Percentiles rank a stretch among this genome's conserved stretches.
Evolutionary conservation across 2,329 filamentous ascomycete genomes (phyloP).

Genomic region (Pseudopyricularia javanii): DNA sequence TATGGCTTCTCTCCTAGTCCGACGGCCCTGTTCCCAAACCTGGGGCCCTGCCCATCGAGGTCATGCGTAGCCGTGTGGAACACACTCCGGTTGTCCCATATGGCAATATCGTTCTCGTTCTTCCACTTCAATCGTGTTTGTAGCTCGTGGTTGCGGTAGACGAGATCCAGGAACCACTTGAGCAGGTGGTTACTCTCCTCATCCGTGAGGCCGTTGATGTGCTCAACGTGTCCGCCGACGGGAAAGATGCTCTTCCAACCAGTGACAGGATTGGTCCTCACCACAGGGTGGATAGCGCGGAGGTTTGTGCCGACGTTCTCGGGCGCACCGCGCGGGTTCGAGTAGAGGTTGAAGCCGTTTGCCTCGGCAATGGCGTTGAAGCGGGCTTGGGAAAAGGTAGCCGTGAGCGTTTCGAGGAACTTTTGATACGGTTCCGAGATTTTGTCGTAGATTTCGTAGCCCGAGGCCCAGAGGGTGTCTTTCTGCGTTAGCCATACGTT

Average conservation of each 20-base stretch:
- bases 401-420: slow-evolving; percentile 47
- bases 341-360: slow-evolving; percentile 32
- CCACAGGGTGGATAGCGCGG: slow-evolving; percentile 37
- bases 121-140: slow-evolving; percentile 35
- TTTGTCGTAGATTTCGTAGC: slow-evolving; percentile 55
- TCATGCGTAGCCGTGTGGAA: slow-evolving; percentile 43
- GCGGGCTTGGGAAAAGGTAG: slow-evolving; percentile 35
- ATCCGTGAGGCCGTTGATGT: slow-evolving; percentile 36
- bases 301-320: slow-evolving; percentile 35
- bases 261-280: slow-evolving; percentile 45
- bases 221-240: slow-evolving; percentile 34
- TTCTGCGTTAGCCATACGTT: neutral
- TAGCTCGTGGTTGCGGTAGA: slow-evolving; percentile 43
- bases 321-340: slow-evolving; percentile 31
- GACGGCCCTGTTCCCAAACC: slow-evolving; percentile 35
- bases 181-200: slow-evolving; percentile 35
- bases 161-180: slow-evolving; percentile 35
- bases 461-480: slow-evolving; percentile 56
- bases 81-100: slow-evolving; percentile 46
- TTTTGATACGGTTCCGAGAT: slow-evolving; percentile 41
- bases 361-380: slow-evolving; percentile 34
- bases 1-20: slow-evolving; percentile 42
- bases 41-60: slow-evolving; percentile 30
- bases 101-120: slow-evolving; percentile 31
- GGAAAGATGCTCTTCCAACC: slow-evolving; percentile 45